Conservation (phyloP, 106 monocot species). For the Amphibolis antarctica region DNA sequence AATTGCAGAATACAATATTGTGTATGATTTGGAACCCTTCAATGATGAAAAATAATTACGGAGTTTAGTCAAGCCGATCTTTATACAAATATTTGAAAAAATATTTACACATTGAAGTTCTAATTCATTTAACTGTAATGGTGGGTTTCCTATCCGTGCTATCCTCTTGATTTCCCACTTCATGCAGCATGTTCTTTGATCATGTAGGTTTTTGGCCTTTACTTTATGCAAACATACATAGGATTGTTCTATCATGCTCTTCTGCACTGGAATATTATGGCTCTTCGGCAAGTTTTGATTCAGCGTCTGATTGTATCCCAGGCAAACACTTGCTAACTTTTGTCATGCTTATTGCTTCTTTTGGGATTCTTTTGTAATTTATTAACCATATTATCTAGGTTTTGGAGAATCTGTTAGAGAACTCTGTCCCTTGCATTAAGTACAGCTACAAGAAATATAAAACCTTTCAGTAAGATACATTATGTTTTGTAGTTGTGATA, state of each 20-base stretch:
- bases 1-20: no score
- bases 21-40: no score
- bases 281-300: constrained; percentile 67
- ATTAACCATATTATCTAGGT: constrained; percentile 32
- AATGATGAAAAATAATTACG: no score
- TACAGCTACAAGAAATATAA: constrained; percentile 89
- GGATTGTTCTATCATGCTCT: constrained; percentile 83
- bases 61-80: no score
- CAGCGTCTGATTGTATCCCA: constrained; percentile 84
- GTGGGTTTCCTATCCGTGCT: no score
- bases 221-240: constrained; percentile 94
- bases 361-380: not conserved
- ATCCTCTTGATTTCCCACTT: no score
- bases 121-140: no score
- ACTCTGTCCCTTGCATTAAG: constrained; percentile 70
- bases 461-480: constrained; percentile 57
- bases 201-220: constrained; percentile 84
- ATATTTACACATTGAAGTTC: no score
- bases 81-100: no score
- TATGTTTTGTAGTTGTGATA: not conserved
- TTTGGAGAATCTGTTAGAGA: constrained; percentile 80
- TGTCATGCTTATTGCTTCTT: not conserved
- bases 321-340: constrained; percentile 15
- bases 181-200: no score
- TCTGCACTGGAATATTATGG: constrained; percentile 49